Conservation (phyloP, 306 rosid genomes). For the Vicia faba region DNA sequence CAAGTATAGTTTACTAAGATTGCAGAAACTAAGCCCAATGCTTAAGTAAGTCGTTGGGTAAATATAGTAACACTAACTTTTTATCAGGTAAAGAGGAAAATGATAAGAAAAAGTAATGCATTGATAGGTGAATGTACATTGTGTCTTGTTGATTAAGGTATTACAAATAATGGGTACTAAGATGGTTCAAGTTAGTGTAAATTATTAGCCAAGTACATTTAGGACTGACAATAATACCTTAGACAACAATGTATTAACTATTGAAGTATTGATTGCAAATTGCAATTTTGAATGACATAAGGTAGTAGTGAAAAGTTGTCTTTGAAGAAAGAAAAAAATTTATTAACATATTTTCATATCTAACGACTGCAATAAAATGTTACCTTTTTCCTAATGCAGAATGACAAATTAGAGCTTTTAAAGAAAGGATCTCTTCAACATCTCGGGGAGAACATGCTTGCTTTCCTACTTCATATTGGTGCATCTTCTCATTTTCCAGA, state of each 20-base stretch:
- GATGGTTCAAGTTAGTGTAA: conserved; percentile 4
- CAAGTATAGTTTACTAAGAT: no score
- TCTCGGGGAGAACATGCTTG: conserved; percentile 98
- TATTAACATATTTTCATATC: conserved; percentile 19
- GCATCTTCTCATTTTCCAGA: conserved; percentile 72
- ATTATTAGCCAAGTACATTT: conserved; percentile 8
- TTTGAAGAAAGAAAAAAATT: conserved; percentile 10
- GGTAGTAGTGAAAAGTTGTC: conserved; percentile 25
- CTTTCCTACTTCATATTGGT: conserved; percentile 77
- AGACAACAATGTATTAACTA: conserved; percentile 3
- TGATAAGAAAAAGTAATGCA: neutral
- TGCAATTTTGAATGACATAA: neutral
- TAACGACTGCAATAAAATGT: conserved; percentile 6
- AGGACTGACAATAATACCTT: conserved; percentile 7
- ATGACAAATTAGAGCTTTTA: conserved; percentile 85
- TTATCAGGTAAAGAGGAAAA: no score
- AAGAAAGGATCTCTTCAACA: conserved; percentile 92
- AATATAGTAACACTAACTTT: no score
- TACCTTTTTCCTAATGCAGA: conserved; percentile 55
- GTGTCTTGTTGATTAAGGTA: neutral
- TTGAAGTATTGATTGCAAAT: neutral
- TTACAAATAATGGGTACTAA: no score
- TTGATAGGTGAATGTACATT: conserved; percentile 11
- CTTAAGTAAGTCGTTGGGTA: no score
- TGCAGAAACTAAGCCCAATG: no score